Percentiles rank a stretch among this genome's conserved stretches.
These are phyloP conservation scores for Ceratobasidium sp. DNA, from an alignment of 1,284 basidiomycete genomes.

Conservation along the genomic window DNA sequence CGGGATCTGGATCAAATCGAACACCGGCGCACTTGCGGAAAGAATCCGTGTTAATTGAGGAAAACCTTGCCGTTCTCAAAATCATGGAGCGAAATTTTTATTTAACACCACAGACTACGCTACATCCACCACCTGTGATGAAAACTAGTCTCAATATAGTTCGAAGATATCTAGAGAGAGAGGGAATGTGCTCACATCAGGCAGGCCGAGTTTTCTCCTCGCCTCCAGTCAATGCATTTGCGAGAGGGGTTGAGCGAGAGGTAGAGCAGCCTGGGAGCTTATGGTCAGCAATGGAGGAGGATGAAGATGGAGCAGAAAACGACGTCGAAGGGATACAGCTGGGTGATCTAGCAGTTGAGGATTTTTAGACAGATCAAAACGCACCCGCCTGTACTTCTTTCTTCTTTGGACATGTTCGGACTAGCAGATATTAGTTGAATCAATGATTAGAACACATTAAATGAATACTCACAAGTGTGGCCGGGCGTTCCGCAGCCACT, in stretches of 20 bases:
- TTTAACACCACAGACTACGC: neutral
- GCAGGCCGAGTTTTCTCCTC: neutral
- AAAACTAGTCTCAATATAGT: neutral
- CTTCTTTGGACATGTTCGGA: too few species aligned
- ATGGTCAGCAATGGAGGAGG: neutral
- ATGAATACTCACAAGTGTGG: too few species aligned
- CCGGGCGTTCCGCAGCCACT: too few species aligned
- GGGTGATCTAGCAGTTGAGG: neutral
- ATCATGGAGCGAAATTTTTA: conserved; percentile 8
- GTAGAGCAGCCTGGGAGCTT: too few species aligned
- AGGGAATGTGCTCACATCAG: conserved; percentile 12
- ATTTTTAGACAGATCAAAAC: neutral
- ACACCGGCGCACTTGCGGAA: neutral
- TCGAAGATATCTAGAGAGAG: neutral
- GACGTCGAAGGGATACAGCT: neutral
- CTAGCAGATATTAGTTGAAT: too few species aligned
- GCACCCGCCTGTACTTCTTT: too few species aligned
- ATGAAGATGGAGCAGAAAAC: neutral
- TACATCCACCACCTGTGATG: conserved; percentile 17
- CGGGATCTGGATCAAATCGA: neutral
- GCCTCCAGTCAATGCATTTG: neutral
- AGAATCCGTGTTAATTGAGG: conserved; percentile 1
- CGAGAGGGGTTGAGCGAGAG: neutral
- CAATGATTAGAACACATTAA: too few species aligned
- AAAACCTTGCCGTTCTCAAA: neutral